A percentile compares a stretch with the other conserved stretches of the same genome.
phyloP scores from a whole-genome alignment of 139 green algal species.

The Pedinophyceae sp. region DNA sequence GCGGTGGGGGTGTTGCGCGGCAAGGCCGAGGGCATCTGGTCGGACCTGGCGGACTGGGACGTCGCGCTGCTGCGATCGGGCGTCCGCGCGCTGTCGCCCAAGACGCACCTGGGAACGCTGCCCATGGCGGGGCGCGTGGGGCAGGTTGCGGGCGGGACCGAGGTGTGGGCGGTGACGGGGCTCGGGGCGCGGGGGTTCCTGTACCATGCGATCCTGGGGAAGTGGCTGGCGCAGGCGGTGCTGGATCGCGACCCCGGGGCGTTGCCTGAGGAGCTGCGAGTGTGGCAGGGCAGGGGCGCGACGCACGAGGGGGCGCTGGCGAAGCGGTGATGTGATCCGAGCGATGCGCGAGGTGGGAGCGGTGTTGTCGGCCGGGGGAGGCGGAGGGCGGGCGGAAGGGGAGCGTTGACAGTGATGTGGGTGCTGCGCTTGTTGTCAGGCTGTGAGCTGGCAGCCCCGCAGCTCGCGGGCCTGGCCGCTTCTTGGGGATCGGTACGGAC shows the following conservation, averaged over 20 bases:
- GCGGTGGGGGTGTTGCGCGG: constrained; percentile 16
- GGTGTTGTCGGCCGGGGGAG: too few relatives aligned
- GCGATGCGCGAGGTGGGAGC: too few relatives aligned
- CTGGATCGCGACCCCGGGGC: constrained; percentile 13
- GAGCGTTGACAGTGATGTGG: too few relatives aligned
- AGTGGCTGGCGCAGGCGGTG: constrained; percentile 36
- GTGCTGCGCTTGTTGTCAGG: too few relatives aligned
- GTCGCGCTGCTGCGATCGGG: constrained; percentile 31
- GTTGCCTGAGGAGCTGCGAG: constrained; percentile 24
- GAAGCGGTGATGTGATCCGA: too few relatives aligned
- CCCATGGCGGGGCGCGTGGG: constrained; percentile 38
- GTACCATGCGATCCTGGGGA: constrained; percentile 62
- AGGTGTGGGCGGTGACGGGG: constrained; percentile 45
- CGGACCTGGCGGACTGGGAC: constrained; percentile 22
- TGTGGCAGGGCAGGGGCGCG: too few relatives aligned
- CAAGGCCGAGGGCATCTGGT: constrained; percentile 25
- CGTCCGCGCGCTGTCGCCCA: constrained; percentile 46
- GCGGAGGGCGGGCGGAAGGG: too few relatives aligned
- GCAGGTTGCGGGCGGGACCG: not conserved
- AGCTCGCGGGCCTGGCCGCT: too few relatives aligned
- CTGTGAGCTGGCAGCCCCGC: too few relatives aligned
- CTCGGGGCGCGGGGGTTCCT: constrained; percentile 64
- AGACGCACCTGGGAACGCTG: constrained; percentile 35
- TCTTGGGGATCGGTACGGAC: too few relatives aligned
- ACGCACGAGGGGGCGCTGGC: too few relatives aligned